Base-by-base conservation (phyloP, 208 protist species). In the Crithidia thermophila region DNA sequence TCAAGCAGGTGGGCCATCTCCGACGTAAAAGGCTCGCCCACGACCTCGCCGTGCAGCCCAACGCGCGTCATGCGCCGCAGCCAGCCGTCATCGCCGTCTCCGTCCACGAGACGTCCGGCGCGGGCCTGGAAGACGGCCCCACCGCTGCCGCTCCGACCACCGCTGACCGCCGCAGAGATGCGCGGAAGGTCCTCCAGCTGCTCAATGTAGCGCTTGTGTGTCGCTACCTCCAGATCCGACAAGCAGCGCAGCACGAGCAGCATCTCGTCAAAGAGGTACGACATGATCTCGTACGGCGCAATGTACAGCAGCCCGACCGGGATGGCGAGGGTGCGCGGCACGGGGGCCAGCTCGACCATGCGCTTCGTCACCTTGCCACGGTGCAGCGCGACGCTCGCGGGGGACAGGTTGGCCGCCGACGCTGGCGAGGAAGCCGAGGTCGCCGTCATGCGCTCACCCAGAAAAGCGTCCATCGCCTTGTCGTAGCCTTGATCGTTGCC, bases 261-360 rank as follows among this genome's bases (percentile, higher is more conserved):
- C 88, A 94, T 93, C 64, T 93, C 79, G 61, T 96, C 91, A 68
- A 96, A 93, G 53, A 93, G 62, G 50, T 88, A 90, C 16, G 88
- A 86, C 40, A 89, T 75, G 20, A 94, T 81, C 42, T 94, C 88
- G 64, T 90, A 94, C 11, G 87, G 87, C 28, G 77, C 76, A 39
- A 94, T 87, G 64, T 85, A 94, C 31, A 94, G 62, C 27, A 64
- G 67, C 27, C 83, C 84, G 7, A 82, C 18, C 0, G 90, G 84
- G 36, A 95, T 84, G 31, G 67, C 47, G 2, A 95, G 61, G 16
- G 77, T 86, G 16, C 61, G 56, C 18, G 72, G 72, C 4, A 76
- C 40, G 11, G 90, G 90, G 16, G 79, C 82, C 10, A 95, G 81
- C 67, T 89, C 74, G n/a, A 93, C 67, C 79, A 95, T 88, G 21